phyloP scores from a whole-genome alignment of 2,329 filamentous ascomycete genomes.

The Aaosphaeria pasadenensis region DNA sequence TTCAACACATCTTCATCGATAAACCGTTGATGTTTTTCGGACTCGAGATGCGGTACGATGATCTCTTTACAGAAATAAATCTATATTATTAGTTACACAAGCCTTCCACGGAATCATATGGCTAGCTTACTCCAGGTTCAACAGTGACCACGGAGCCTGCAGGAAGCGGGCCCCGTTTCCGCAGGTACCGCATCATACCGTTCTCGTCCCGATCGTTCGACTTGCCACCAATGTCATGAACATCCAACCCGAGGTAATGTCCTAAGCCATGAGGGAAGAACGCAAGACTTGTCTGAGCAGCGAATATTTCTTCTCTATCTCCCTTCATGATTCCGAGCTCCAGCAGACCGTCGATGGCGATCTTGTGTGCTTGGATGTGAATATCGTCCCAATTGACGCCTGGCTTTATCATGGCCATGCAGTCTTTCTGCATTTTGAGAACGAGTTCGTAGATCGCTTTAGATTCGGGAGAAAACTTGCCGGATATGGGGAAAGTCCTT shows the following conservation, averaged over 20 bases:
- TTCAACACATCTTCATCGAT: no score
- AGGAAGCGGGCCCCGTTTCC: no score
- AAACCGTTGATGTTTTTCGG: no score
- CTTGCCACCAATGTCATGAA: slow-evolving; percentile 61
- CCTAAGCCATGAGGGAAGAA: slow-evolving; percentile 92
- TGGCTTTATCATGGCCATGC: slow-evolving; percentile 65
- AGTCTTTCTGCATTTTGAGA: slow-evolving; percentile 74
- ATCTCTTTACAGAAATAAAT: no score
- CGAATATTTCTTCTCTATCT: slow-evolving; percentile 68
- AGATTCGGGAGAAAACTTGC: slow-evolving; percentile 67
- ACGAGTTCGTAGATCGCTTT: slow-evolving; percentile 75
- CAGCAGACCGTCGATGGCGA: slow-evolving; percentile 70
- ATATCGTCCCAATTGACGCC: slow-evolving; percentile 70
- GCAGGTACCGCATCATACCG: no score
- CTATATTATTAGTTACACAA: no score
- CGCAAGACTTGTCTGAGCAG: slow-evolving; percentile 75
- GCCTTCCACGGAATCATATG: no score
- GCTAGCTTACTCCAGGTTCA: no score
- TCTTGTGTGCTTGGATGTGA: slow-evolving; percentile 67
- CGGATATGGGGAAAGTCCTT: slow-evolving; percentile 76
- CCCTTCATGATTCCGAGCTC: slow-evolving; percentile 70
- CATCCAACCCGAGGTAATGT: slow-evolving; percentile 90
- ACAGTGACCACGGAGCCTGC: no score
- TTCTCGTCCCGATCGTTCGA: no score
- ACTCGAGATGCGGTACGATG: no score